Percentiles rank a stretch among this genome's conserved stretches.
Evolutionary conservation across 306 rosid genomes (phyloP).

Genomic region (Trifolium dubium): DNA sequence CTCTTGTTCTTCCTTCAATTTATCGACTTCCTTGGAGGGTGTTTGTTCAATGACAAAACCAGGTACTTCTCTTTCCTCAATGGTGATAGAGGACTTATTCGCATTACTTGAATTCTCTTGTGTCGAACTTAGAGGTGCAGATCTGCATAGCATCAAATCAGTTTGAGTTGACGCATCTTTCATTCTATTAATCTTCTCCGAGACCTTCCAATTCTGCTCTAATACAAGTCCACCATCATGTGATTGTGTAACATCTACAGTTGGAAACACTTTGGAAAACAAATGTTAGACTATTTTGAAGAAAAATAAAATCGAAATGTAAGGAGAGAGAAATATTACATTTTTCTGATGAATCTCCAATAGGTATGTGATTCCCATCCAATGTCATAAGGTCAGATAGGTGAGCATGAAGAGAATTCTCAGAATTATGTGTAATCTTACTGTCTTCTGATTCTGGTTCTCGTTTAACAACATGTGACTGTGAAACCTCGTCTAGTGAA

Average conservation of each 20-base stretch:
- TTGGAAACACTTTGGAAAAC: conserved; percentile 46
- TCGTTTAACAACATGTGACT: conserved; percentile 37
- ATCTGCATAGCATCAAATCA: conserved; percentile 38
- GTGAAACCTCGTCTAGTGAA: conserved; percentile 49
- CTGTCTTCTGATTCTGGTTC: conserved; percentile 47
- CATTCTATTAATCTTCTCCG: conserved; percentile 35
- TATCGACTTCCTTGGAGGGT: conserved; percentile 39
- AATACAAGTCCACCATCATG: conserved; percentile 39
- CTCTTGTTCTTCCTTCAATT: conserved; percentile 50
- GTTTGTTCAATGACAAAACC: conserved; percentile 41
- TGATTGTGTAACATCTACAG: conserved; percentile 47
- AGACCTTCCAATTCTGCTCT: conserved; percentile 38
- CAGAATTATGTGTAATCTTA: conserved; percentile 39
- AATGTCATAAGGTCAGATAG: conserved; percentile 41
- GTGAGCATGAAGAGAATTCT: conserved; percentile 38
- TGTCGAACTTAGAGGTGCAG: conserved; percentile 41
- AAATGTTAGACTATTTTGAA: conserved; percentile 29
- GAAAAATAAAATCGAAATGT: not conserved
- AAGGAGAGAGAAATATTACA: conserved; percentile 45
- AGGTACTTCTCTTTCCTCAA: conserved; percentile 46
- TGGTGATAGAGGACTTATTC: conserved; percentile 30
- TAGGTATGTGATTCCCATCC: conserved; percentile 21
- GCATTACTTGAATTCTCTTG: conserved; percentile 38
- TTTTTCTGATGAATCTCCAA: conserved; percentile 44
- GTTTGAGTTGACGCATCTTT: conserved; percentile 40